Evolutionary conservation across 768 basidiomycete species (phyloP).

Genomic region (Suillus plorans): DNA sequence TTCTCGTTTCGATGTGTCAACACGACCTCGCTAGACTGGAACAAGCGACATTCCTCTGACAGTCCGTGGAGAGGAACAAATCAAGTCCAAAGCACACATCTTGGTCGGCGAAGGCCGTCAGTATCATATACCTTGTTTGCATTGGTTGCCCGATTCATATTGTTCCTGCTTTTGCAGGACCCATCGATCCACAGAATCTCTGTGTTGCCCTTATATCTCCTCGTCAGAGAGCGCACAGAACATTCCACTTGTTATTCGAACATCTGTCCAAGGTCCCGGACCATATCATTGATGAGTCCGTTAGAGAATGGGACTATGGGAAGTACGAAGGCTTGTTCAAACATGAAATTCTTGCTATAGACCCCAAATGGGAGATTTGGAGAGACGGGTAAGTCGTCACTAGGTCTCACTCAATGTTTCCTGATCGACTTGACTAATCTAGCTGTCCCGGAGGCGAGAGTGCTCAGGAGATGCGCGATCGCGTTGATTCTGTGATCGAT

Average conservation of each 20-base stretch:
- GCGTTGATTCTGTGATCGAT: slow-evolving; percentile 75
- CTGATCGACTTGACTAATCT: slow-evolving; percentile 12
- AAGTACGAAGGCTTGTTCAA: slow-evolving; percentile 82
- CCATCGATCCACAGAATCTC: slow-evolving; percentile 79
- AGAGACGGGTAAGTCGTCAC: slow-evolving; percentile 60
- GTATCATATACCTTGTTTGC: slow-evolving; percentile 28
- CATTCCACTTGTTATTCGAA: slow-evolving; percentile 79
- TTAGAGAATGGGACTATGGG: slow-evolving; percentile 89
- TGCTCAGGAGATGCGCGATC: slow-evolving; percentile 69
- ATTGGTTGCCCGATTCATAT: neutral
- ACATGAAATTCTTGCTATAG: slow-evolving; percentile 71
- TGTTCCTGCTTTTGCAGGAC: slow-evolving; percentile 39
- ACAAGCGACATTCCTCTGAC: slow-evolving; percentile 88
- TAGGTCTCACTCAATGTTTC: neutral
- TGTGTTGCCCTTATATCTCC: slow-evolving; percentile 81
- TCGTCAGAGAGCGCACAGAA: slow-evolving; percentile 80
- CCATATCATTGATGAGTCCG: slow-evolving; percentile 63
- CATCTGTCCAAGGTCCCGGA: slow-evolving; percentile 45
- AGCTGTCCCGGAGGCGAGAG: slow-evolving; percentile 91
- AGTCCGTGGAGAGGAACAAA: slow-evolving; percentile 65
- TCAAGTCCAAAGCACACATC: slow-evolving; percentile 58
- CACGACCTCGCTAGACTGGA: slow-evolving; percentile 62
- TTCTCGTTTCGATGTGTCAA: slow-evolving; percentile 3
- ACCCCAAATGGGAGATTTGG: slow-evolving; percentile 79
- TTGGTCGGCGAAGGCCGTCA: slow-evolving; percentile 79